phyloP scores from a whole-genome alignment of 805 yeast genomes.

The Pichia californica region DNA sequence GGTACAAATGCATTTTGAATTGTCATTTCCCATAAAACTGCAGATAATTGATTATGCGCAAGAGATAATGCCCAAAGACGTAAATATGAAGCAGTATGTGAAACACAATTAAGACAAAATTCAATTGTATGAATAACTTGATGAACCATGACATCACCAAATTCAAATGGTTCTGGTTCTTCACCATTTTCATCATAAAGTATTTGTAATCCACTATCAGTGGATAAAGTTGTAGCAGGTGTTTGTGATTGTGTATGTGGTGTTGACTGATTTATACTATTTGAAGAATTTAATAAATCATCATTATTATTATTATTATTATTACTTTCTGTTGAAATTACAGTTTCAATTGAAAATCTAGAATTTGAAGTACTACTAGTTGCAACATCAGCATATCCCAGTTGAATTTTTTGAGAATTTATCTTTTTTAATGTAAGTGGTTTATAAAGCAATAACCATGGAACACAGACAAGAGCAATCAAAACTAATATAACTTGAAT shows the following conservation, averaged over 20 bases:
- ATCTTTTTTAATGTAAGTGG: constrained; percentile 35
- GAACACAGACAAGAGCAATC: constrained; percentile 84
- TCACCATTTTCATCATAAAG: constrained; percentile 43
- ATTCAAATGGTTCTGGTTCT: constrained; percentile 38
- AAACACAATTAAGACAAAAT: constrained; percentile 92
- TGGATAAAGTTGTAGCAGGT: too few relatives aligned
- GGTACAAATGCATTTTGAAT: constrained; percentile 61
- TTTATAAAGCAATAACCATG: constrained; percentile 81
- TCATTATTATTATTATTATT: not conserved
- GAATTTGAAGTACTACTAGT: not conserved
- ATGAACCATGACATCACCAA: constrained; percentile 94
- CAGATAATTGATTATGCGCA: constrained; percentile 93
- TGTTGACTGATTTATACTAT: too few relatives aligned
- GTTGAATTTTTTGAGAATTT: not conserved
- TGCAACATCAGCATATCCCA: constrained; percentile 3
- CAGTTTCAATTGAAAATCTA: constrained; percentile 3
- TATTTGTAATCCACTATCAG: not conserved
- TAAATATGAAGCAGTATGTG: constrained; percentile 96
- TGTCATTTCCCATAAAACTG: constrained; percentile 97
- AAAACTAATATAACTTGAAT: constrained; percentile 68
- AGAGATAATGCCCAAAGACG: constrained; percentile 96
- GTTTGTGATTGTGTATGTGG: too few relatives aligned
- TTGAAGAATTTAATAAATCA: not conserved
- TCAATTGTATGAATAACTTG: constrained; percentile 97
- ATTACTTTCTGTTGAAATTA: not conserved